Evolutionary conservation across 2,329 filamentous ascomycete genomes (phyloP), one percentile per base, ranked within the genome.

Genomic region (Monosporascus sp.): DNA sequence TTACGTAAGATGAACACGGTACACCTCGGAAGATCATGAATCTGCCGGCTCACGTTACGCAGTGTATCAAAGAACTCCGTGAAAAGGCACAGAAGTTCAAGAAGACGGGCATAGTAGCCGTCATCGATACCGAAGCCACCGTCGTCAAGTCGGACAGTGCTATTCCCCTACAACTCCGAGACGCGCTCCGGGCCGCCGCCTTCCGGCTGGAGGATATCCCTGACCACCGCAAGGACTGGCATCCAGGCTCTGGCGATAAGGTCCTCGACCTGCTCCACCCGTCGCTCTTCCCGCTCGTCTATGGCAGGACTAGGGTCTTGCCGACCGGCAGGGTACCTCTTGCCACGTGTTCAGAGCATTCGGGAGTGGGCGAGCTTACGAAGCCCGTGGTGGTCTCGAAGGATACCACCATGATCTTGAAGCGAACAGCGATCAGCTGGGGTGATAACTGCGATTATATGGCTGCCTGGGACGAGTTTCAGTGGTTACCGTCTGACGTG

Each of bases 221-320:
- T 0, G 76, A 79, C 7, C 52, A 69, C 0, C 49, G 72, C 36
- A 77, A 79, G 57, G 84, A 87, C 64, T 88, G 79, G 76, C 82
- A 87, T 65, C 85, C 84, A 0, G 72, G 76, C 2, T 83, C 79
- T 0, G 70, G 82, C 34, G 66, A 71, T 1, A 77, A 76, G 55
- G 83, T 88, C 2, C 75, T 85, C 0, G 79, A 88, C 61, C 69
- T 88, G 1, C 76, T 88, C 5, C 78, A 88, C 58, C 84, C 85
- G 1, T 87, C 83, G 0, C 70, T 88, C 7, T 88, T 77, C 58
- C 83, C 85, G 0, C 66, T 88, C 0, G 64, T 82, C 1, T 84
- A 82, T 58, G 81, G 79, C 0, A 66, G 67, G 16, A 76, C 74
- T 2, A 71, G 71, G 3, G 71, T 74, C 3, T 59, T 83, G 1